Evolutionary conservation across 805 yeast genomes (phyloP), one percentile per base, ranked within the genome.

Genomic region (Ogataea sp.): DNA sequence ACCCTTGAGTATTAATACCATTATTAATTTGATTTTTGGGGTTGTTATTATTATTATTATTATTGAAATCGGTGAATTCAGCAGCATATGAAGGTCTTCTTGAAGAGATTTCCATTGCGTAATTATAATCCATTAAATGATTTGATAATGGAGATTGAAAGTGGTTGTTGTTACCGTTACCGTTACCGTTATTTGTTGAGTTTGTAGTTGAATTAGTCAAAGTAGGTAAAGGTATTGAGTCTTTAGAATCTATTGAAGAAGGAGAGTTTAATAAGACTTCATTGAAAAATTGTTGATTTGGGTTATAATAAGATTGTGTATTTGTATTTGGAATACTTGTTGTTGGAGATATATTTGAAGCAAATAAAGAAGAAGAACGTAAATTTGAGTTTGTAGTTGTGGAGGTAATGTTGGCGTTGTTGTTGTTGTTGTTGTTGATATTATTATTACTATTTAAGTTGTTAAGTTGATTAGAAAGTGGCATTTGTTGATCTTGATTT

Each of bases 31-130:
- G n/a, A n/a, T n/a, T n/a, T n/a, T n/a, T n/a, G n/a, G n/a, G n/a
- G n/a, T n/a, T n/a, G n/a, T n/a, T n/a, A n/a, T n/a, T 23, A 25
- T 15, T 29, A 34, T n/a, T 38, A 21, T 18, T 14, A 27, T 38
- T 32, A 27, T 50, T 43, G 55, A 73, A 59, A 20, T 78, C 72
- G 10, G 18, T 42, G 20, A 75, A 65, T 51, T 80, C 90, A 2
- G 88, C 84, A 11, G 86, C 78, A 53, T 78, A 82, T 39, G 82
- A 73, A 13, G 89, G 87, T 58, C 93, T 71, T 58, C 93, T 69
- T 10, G 83, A 74, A 20, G 74, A 70, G 32, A 79, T 76, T 40
- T 65, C 33, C 6, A 30, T 11, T 6, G 33, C 21, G 18, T 16
- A 30, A 18, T 30, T 30, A 30, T 30, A 30, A 30, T 30, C 33